These are phyloP conservation scores for Oryza glumipatula DNA, from an alignment of 176 grass and related monocot species.

Conservation along the genomic window DNA sequence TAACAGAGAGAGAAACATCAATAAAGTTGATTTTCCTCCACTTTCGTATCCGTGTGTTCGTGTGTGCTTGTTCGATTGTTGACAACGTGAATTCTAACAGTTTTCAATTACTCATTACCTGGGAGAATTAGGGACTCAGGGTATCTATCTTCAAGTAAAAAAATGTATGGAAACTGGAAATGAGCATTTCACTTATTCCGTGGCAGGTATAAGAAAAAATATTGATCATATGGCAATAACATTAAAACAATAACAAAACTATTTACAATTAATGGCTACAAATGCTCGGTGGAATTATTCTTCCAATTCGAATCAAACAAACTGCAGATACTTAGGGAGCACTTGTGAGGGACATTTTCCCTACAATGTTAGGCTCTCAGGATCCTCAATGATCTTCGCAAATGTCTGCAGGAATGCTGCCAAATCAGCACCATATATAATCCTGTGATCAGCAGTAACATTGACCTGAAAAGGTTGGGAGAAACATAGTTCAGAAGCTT, in stretches of 20 bases:
- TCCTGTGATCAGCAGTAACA: slow-evolving; percentile 91
- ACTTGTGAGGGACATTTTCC: background rate
- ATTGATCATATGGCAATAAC: background rate
- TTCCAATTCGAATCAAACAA: slow-evolving; percentile 34
- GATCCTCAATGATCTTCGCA: slow-evolving; percentile 84
- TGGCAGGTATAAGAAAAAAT: background rate
- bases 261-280: slow-evolving; percentile 2
- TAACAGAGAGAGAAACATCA: too few relatives aligned
- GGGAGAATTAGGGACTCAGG: background rate
- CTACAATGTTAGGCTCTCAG: slow-evolving; percentile 75
- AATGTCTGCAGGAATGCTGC: slow-evolving; percentile 94
- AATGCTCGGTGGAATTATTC: slow-evolving; percentile 1
- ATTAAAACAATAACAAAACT: slow-evolving; percentile 4
- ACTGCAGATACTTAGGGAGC: background rate
- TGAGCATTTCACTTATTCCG: background rate
- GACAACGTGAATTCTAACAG: too few relatives aligned
- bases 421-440: slow-evolving; percentile 91
- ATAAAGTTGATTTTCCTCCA: too few relatives aligned
- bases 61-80: too few relatives aligned
- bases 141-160: slow-evolving; percentile 23
- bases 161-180: background rate
- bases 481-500: slow-evolving; percentile 16
- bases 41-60: too few relatives aligned
- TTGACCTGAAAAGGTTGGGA: slow-evolving; percentile 69
- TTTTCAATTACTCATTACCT: background rate